These are phyloP conservation scores for Populus alba DNA, from an alignment of 345 rosid species.

Conservation along the genomic window DNA sequence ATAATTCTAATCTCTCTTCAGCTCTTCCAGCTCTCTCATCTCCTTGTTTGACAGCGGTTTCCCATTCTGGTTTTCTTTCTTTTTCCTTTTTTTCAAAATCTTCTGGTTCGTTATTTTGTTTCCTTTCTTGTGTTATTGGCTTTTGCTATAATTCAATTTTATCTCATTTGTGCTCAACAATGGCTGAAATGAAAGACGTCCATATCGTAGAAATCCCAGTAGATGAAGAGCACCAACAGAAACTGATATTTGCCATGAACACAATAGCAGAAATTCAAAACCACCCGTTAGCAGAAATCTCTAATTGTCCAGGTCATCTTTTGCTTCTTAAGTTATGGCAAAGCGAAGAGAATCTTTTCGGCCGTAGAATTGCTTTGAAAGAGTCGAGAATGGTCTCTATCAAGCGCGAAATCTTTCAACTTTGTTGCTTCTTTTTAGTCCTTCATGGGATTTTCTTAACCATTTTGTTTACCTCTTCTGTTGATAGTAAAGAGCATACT, in stretches of 20 bases:
- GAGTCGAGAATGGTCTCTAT: constrained; percentile 73
- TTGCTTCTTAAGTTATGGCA: constrained; percentile 91
- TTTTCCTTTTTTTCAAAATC: not conserved
- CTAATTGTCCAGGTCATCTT: constrained; percentile 85
- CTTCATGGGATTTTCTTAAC: constrained; percentile 71
- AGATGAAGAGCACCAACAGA: constrained; percentile 67
- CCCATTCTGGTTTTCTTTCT: not conserved
- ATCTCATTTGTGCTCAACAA: constrained; percentile 1
- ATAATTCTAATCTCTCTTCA: constrained; percentile 15
- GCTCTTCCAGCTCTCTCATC: constrained; percentile 6
- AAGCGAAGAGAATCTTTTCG: constrained; percentile 70
- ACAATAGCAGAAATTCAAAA: constrained; percentile 61
- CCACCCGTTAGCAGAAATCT: constrained; percentile 88
- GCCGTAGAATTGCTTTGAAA: constrained; percentile 45
- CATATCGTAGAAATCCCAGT: constrained; percentile 85
- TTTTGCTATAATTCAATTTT: not conserved
- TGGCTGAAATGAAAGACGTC: constrained; percentile 60
- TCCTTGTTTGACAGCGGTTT: constrained; percentile 9
- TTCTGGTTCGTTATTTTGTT: not conserved
- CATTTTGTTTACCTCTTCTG: constrained; percentile 58
- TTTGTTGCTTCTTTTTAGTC: constrained; percentile 66
- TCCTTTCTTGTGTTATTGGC: not conserved
- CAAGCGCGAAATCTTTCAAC: constrained; percentile 78
- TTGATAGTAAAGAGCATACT: constrained; percentile 8
- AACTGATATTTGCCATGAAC: constrained; percentile 32